Percentiles rank a stretch among this genome's conserved stretches.
phyloP scores from a whole-genome alignment of 73 alveolate species.

The Diophrys sp. region DNA sequence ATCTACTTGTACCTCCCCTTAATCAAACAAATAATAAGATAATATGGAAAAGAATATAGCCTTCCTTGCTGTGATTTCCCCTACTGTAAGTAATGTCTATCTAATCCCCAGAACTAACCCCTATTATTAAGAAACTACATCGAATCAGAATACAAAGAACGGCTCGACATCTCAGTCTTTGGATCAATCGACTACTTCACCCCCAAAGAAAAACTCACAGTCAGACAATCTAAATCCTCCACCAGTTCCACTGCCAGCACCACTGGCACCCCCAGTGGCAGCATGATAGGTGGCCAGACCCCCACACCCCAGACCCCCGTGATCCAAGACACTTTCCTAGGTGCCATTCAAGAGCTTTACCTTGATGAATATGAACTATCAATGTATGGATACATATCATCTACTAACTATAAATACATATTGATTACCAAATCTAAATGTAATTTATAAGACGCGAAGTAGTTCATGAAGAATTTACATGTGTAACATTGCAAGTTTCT shows the following conservation, averaged over 20 bases:
- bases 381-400: neutral
- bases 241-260: no score
- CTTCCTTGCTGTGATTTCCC: neutral
- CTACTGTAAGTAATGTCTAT: no score
- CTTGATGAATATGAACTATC: neutral
- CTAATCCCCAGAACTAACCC: neutral
- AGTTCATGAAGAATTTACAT: neutral
- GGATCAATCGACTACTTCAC: neutral
- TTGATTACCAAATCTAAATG: conserved; percentile 9
- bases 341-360: neutral
- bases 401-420: conserved; percentile 52
- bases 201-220: neutral
- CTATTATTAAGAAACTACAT: neutral
- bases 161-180: neutral
- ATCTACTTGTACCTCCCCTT: no score
- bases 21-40: neutral
- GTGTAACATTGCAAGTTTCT: neutral
- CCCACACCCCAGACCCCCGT: neutral
- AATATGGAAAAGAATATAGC: neutral
- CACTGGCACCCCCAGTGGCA: no score
- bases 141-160: neutral
- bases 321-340: neutral
- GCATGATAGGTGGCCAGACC: no score
- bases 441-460: neutral
- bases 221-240: neutral